Base-by-base conservation (phyloP, 352 stramenopile genomes). In the Hyaloperonospora brassicae region DNA sequence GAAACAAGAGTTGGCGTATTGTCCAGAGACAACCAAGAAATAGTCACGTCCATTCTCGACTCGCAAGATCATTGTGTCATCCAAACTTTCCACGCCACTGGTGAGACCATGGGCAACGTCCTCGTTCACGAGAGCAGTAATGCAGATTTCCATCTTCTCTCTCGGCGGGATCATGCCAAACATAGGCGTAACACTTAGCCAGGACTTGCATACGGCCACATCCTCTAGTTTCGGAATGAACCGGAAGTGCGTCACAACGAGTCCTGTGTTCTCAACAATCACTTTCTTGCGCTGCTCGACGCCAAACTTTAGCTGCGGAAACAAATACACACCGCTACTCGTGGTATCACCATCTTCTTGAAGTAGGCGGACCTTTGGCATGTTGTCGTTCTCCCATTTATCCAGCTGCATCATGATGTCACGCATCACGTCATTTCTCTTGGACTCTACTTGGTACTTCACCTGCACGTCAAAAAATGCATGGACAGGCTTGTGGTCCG, bases 401-500 rank as follows among this genome's bases (percentile, higher is more conserved):
- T 98, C 88, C 13, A 99, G 62, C 51, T 97, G 68, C 63, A 89
- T 84, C 71, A 98, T 93, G 11, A 99, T 95, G 35, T 98, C 87
- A 8, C 84, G 73, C 30, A 95, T 93, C 8, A 98, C 89, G 14
- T 86, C 75, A 47, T 85, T 81, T 50, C 96, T 96, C 68, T 94
- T 95, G 5, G 62, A 67, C 25, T 88, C 67, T 13, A 98, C 87
- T 51, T 98, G 84, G 64, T 98, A 84, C 57, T 97, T 97, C 36
- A 93, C 59, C 44, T 96, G 86, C 0, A 97, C 62, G 14, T 94
- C 72, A 46, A 98, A 96, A 14, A 84, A 84, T 1, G 86, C 94
- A 52, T 93, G 87, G 0, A 99, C 96, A 12, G 97, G 95, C 66
- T 99, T 99, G 75, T 99, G 97, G 69, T 99, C 97, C 0, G 95